Conservation (phyloP, 257 asterid species). For the Solanum sitiens region DNA sequence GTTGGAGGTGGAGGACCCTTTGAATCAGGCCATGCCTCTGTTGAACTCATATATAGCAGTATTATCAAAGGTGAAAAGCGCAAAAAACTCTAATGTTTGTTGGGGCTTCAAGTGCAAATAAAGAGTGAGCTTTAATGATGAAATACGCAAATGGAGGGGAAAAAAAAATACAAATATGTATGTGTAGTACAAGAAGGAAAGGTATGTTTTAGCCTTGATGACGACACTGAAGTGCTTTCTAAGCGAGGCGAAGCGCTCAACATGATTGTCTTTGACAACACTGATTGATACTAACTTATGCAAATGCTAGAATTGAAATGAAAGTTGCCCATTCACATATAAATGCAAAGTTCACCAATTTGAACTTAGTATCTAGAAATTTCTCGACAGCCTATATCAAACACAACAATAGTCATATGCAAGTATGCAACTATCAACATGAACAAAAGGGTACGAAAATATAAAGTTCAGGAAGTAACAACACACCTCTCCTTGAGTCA, state of each 20-base stretch:
- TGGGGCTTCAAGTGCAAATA: not conserved
- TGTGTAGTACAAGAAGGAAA: not conserved
- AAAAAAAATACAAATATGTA: not conserved
- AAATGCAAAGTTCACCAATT: not conserved
- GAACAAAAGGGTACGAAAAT: conserved; percentile 10
- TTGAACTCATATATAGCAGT: not conserved
- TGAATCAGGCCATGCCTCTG: not conserved
- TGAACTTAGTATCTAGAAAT: not conserved
- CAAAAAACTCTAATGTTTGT: not conserved
- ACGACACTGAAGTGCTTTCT: not conserved
- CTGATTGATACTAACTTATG: not conserved
- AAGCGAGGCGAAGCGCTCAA: not conserved
- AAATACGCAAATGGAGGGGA: not conserved
- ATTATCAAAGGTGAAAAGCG: not conserved
- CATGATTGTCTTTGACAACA: not conserved
- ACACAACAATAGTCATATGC: not conserved
- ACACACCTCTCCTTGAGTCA: conserved; percentile 86
- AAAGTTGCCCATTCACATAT: not conserved
- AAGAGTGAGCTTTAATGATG: not conserved
- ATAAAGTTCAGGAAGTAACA: conserved; percentile 56
- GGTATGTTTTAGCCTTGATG: not conserved
- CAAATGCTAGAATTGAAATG: not conserved
- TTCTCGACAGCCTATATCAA: not conserved
- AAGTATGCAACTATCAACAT: not conserved
- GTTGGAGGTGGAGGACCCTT: not conserved